Evolutionary conservation across 2,329 filamentous ascomycete species (phyloP).

Genomic region (Bisporella sp.): DNA sequence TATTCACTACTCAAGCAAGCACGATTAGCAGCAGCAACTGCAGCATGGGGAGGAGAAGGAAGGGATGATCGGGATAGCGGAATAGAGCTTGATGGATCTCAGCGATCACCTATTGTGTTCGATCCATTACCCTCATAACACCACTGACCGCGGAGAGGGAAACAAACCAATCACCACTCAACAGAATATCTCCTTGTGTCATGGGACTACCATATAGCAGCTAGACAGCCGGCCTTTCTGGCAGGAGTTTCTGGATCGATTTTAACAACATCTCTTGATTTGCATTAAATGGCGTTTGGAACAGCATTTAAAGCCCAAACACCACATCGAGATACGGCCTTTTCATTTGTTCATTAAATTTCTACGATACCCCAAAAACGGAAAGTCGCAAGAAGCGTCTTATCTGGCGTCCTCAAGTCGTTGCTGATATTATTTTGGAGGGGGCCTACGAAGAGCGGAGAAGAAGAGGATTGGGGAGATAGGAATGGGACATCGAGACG

Average conservation of each 20-base stretch:
- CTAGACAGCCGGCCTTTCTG: not conserved
- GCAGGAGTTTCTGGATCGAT: not conserved
- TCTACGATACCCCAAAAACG: constrained; percentile 4
- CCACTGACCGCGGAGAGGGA: not conserved
- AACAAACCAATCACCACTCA: not conserved
- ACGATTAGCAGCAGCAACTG: constrained; percentile 15
- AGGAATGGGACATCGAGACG: no score
- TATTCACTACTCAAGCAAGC: constrained; percentile 21
- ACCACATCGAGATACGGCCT: not conserved
- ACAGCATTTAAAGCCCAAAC: not conserved
- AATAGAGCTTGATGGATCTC: constrained; percentile 19
- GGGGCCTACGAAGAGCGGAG: not conserved
- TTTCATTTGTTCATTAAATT: constrained; percentile 2
- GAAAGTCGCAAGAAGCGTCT: not conserved
- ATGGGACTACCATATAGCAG: not conserved
- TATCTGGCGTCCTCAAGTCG: no score
- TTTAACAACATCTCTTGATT: not conserved
- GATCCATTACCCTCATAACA: not conserved
- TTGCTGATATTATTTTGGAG: not conserved
- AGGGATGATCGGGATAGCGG: constrained; percentile 25
- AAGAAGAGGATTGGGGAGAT: not conserved
- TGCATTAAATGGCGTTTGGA: not conserved
- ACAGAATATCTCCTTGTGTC: not conserved
- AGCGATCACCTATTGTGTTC: constrained; percentile 1
- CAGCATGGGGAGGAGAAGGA: constrained; percentile 16